A percentile compares a stretch with the other conserved stretches of the same genome.
Conservation (phyloP, 1,284 basidiomycete species). For the Singerocomus inundabilis region DNA sequence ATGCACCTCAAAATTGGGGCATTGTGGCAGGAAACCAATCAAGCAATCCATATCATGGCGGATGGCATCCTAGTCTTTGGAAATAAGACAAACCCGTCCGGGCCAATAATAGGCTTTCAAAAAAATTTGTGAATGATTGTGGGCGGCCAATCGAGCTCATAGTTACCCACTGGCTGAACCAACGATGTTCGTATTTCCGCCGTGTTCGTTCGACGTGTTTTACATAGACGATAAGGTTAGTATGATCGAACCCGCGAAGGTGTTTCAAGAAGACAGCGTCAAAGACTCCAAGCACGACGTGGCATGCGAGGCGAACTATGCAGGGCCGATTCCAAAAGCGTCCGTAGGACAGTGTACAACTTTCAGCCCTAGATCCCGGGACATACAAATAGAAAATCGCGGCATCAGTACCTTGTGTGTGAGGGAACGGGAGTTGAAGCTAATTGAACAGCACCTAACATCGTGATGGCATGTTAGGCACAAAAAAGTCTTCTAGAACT, state of each 20-base stretch:
- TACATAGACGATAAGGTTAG: conserved; percentile 2
- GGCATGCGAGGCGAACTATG: background rate
- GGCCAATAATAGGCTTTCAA: background rate
- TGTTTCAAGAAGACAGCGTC: background rate
- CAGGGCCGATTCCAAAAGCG: background rate
- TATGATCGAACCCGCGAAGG: conserved; percentile 3
- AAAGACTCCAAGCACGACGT: background rate
- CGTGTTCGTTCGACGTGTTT: background rate
- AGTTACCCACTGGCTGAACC: background rate
- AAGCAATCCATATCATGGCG: background rate
- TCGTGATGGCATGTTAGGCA: background rate
- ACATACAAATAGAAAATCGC: background rate
- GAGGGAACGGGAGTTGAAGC: background rate
- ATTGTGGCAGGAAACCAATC: background rate
- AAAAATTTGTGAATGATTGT: background rate
- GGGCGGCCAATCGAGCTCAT: background rate
- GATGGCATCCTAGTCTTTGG: background rate
- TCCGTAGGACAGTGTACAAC: background rate
- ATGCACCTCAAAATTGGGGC: background rate
- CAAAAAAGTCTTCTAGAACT: background rate
- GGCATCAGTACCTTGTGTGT: background rate
- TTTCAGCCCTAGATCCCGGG: background rate
- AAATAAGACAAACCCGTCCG: background rate
- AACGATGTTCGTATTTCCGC: conserved; percentile 2
- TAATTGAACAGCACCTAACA: background rate